Evolutionary conservation across 768 basidiomycete genomes (phyloP), one percentile per base, ranked within the genome.

Genomic region (Termitomyces sp.): DNA sequence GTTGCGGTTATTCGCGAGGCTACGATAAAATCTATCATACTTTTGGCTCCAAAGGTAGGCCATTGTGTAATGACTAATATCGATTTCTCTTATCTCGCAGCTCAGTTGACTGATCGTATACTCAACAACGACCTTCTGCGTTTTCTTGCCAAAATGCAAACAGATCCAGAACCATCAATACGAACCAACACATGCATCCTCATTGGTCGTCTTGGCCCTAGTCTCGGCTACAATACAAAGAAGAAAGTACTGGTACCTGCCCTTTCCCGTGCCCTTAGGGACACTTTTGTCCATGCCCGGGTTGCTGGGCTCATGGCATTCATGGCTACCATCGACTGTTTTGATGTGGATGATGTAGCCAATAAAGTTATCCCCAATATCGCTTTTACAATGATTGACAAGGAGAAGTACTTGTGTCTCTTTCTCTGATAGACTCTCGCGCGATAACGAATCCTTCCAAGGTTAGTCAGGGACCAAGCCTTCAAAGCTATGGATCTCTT

Each of bases 161-260:
- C 80, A 35, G 97, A 98, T 67, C 78, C 87, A 1, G 97, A 99
- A 72, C 84, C 95, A 3, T 95, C 94, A 6, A 98, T 98, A 64
- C 83, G 97, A 47, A 98, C 97, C 16, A 98, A 98, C 66, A 97
- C 97, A 0, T 96, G 94, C 66, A 98, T 99, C 63, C 83, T 98
- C 4, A 85, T 99, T 57, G 96, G 95, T 18, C 84, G 96, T 7
- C 79, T 99, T 6, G 94, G 91, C 0, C 92, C 92, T 0, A 80
- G 83, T 2, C 75, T 99, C 1, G 90, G 91, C 1, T 83, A 88
- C 57, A 88, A 93, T 65, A 97, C 96, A 3, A 93, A 94, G 69
- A 84, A 88, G 63, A 98, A 98, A 67, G 94, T 99, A n/a, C 83
- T 99, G 6, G 92, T 98, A 1, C 94, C 95, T 4, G 97, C 97